phyloP scores from a whole-genome alignment of 1,284 basidiomycete species.

The Ceratobasidium sp. region DNA sequence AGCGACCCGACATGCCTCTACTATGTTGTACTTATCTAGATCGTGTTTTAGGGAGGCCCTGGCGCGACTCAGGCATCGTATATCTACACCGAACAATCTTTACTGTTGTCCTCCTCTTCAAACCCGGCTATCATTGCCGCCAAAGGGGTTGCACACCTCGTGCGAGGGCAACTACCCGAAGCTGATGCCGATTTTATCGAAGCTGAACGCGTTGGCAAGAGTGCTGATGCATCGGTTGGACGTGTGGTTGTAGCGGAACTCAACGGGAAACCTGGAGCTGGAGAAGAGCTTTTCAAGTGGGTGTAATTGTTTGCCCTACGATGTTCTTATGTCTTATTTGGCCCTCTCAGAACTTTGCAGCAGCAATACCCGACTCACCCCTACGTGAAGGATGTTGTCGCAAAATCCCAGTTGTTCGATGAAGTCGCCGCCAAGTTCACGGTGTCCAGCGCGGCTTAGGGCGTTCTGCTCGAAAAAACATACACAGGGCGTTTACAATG shows the following conservation, averaged over 20 bases:
- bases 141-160: constrained; percentile 85
- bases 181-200: constrained; percentile 89
- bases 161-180: constrained; percentile 83
- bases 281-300: constrained; percentile 77
- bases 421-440: constrained; percentile 75
- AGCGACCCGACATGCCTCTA: not conserved
- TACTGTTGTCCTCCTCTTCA: constrained; percentile 83
- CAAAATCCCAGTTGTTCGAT: constrained; percentile 78
- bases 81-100: constrained; percentile 93
- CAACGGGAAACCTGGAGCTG: constrained; percentile 69
- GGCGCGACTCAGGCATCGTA: constrained; percentile 79
- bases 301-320: constrained; percentile 54
- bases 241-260: constrained; percentile 76
- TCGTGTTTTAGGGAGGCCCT: constrained; percentile 59
- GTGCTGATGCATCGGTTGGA: constrained; percentile 79
- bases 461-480: not conserved
- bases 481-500: not conserved
- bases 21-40: not conserved
- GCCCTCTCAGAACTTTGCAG: constrained; percentile 65
- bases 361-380: constrained; percentile 75
- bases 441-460: constrained; percentile 61
- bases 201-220: constrained; percentile 68
- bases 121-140: constrained; percentile 79
- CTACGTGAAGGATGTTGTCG: constrained; percentile 71
- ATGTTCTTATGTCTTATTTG: constrained; percentile 36